These are phyloP conservation scores for Citrus maxima DNA, from an alignment of 345 rosid species.

Conservation along the genomic window DNA sequence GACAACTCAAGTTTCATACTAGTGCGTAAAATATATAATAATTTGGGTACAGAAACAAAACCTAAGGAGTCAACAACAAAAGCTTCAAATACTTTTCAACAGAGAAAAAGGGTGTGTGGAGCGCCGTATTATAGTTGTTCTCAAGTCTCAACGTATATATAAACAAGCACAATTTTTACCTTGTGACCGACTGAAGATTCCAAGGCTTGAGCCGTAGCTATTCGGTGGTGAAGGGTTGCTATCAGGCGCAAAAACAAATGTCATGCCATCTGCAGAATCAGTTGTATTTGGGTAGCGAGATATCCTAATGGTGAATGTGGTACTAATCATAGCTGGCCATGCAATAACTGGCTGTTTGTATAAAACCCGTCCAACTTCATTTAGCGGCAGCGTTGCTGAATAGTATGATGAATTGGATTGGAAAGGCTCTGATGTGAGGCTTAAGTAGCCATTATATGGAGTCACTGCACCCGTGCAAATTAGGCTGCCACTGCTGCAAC, in stretches of 20 bases:
- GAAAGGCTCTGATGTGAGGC: conserved; percentile 24
- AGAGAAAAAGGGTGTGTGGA: no score
- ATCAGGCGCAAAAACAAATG: background rate
- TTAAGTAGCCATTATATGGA: conserved; percentile 17
- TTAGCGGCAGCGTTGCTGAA: no score
- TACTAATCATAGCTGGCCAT: background rate
- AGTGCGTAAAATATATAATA: no score
- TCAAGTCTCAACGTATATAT: background rate
- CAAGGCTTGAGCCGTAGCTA: conserved; percentile 31
- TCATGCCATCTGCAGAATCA: background rate
- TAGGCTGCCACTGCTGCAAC: conserved; percentile 21
- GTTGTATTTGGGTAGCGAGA: background rate
- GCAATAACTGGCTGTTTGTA: background rate
- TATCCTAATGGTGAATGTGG: background rate
- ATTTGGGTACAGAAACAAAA: no score
- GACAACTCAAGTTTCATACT: no score
- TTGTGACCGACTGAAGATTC: conserved; percentile 26
- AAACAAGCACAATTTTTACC: conserved; percentile 12
- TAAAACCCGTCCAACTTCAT: background rate
- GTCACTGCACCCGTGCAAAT: conserved; percentile 30
- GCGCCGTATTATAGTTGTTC: no score
- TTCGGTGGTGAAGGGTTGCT: background rate
- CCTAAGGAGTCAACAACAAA: no score
- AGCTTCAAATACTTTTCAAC: no score
- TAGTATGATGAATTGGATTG: background rate